Evolutionary conservation across 1,139 yeast species (phyloP).

Genomic region (Magnusiomyces suaveolens): DNA sequence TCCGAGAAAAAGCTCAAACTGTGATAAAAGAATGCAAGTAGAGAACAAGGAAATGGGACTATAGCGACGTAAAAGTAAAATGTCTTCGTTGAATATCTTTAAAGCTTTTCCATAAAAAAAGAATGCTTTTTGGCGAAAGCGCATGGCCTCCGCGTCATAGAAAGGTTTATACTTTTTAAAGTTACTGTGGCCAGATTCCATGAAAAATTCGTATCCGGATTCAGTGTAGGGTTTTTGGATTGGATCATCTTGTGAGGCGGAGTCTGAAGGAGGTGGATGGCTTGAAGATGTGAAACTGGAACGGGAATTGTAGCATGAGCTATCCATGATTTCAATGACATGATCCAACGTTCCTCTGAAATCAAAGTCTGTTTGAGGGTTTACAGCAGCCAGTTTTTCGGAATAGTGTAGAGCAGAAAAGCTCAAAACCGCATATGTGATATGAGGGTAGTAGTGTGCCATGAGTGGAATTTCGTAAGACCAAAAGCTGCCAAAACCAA

Average conservation of each 20-base stretch:
- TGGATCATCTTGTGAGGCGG: too few species aligned
- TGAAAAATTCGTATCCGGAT: too few species aligned
- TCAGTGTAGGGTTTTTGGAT: too few species aligned
- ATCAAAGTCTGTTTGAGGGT: background rate
- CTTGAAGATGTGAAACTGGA: background rate
- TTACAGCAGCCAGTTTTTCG: background rate
- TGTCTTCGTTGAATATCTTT: slow-evolving; percentile 6
- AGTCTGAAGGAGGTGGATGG: too few species aligned
- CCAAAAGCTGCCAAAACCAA: slow-evolving; percentile 14
- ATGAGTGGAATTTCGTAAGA: slow-evolving; percentile 13
- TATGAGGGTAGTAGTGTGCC: slow-evolving; percentile 10
- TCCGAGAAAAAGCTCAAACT: slow-evolving; percentile 14
- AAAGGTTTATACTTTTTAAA: background rate
- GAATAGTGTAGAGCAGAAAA: slow-evolving; percentile 9
- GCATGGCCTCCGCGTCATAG: background rate
- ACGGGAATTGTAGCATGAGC: background rate
- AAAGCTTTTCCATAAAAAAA: slow-evolving; percentile 1
- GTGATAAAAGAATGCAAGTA: slow-evolving; percentile 12
- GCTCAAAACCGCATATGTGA: slow-evolving; percentile 11
- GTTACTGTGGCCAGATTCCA: background rate
- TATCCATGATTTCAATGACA: background rate
- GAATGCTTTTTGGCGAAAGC: background rate
- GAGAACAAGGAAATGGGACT: slow-evolving; percentile 11
- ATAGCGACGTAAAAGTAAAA: slow-evolving; percentile 1
- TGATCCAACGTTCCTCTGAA: background rate